Percentiles rank a stretch among this genome's conserved stretches.
phyloP scores from a whole-genome alignment of 192 early-diverging fungal species.

The Backusella australiensis region DNA sequence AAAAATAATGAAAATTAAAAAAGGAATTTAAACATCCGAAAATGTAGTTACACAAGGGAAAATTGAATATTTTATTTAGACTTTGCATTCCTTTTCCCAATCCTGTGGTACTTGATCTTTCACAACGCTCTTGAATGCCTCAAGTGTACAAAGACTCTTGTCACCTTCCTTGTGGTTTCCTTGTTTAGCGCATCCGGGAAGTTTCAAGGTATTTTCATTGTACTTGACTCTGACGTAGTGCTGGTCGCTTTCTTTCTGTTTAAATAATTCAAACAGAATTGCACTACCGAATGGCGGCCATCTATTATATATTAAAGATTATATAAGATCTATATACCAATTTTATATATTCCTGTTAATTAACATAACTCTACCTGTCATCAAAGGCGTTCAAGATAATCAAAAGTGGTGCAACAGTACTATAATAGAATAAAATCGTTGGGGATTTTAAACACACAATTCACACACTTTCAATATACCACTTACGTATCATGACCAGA shows the following conservation, averaged over 20 bases:
- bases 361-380: constrained; percentile 20
- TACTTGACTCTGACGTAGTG: constrained; percentile 39
- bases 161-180: constrained; percentile 35
- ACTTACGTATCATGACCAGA: constrained; percentile 43
- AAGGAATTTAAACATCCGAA: neutral
- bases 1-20: neutral
- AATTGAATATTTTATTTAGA: constrained; percentile 6
- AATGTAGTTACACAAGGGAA: constrained; percentile 1
- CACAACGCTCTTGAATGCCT: constrained; percentile 34
- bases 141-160: constrained; percentile 34
- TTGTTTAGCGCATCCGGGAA: constrained; percentile 29
- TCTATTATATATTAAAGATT: constrained; percentile 15
- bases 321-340: neutral
- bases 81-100: constrained; percentile 36
- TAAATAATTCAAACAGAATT: constrained; percentile 39
- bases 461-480: neutral
- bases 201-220: constrained; percentile 30
- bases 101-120: constrained; percentile 33
- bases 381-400: constrained; percentile 33
- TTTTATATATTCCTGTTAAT: neutral
- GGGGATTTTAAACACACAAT: neutral
- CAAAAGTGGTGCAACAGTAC: constrained; percentile 35
- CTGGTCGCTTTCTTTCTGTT: constrained; percentile 20
- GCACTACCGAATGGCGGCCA: constrained; percentile 43
- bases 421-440: constrained; percentile 4